phyloP scores from a whole-genome alignment of 768 basidiomycete species.

The Thelephora ganbajun region DNA sequence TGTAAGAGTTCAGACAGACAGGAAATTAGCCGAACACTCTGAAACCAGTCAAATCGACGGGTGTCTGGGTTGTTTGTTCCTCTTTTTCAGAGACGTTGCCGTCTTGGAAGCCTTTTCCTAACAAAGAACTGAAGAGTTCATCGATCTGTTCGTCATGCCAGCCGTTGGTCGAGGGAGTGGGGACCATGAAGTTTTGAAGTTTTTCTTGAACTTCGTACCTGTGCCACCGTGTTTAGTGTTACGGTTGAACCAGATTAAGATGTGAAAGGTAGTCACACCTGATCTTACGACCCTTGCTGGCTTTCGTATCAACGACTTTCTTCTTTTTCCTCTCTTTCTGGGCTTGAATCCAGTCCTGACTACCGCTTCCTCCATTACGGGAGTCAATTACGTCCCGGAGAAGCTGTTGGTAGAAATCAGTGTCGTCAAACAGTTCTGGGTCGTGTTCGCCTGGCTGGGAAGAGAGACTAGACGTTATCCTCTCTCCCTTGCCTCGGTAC shows the following conservation, averaged over 20 bases:
- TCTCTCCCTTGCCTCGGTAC: conserved; percentile 32
- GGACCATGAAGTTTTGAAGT: conserved; percentile 94
- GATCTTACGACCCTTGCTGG: conserved; percentile 89
- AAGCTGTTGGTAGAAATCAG: conserved; percentile 87
- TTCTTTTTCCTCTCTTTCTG: conserved; percentile 68
- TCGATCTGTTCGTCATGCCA: conserved; percentile 98
- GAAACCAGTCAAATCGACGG: too few relatives aligned
- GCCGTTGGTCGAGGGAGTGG: conserved; percentile 43
- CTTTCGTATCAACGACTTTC: conserved; percentile 76
- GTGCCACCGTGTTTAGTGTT: conserved; percentile 5
- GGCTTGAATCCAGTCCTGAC: conserved; percentile 46
- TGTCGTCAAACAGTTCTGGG: conserved; percentile 65
- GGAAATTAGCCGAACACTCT: too few relatives aligned
- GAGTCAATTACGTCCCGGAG: conserved; percentile 85
- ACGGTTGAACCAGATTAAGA: not conserved
- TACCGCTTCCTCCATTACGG: conserved; percentile 23
- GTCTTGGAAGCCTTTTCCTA: conserved; percentile 50
- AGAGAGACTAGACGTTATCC: conserved; percentile 23
- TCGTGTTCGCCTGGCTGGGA: conserved; percentile 20
- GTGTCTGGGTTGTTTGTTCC: too few relatives aligned
- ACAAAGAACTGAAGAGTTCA: conserved; percentile 78
- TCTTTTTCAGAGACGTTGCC: too few relatives aligned
- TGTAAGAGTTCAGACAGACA: too few relatives aligned
- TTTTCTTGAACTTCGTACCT: conserved; percentile 94
- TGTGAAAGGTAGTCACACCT: conserved; percentile 31